Percentiles rank a stretch among this genome's conserved stretches.
Evolutionary conservation across 139 green algal species (phyloP).

Genomic region (Chlamydomonas incerta): DNA sequence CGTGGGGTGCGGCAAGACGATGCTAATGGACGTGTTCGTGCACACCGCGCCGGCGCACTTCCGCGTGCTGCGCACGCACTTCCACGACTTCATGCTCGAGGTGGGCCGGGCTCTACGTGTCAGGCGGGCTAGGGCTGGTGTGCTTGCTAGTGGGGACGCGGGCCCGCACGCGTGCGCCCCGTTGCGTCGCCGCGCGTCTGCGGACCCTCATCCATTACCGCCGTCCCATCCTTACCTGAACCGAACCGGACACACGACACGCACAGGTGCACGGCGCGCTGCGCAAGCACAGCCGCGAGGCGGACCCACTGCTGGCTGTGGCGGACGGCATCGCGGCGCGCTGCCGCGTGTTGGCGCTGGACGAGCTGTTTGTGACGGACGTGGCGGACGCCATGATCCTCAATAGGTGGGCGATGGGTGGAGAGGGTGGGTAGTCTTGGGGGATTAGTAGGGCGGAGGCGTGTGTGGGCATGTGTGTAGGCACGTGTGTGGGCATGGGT

Average conservation of each 20-base stretch:
- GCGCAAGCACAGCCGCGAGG: constrained; percentile 33
- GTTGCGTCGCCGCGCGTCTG: too few relatives aligned
- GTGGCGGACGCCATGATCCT: constrained; percentile 97
- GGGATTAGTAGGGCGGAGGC: too few relatives aligned
- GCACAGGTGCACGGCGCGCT: constrained; percentile 1
- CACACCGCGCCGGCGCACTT: constrained; percentile 70
- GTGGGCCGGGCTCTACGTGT: too few relatives aligned
- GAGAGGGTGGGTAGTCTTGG: too few relatives aligned
- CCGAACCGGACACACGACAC: neutral
- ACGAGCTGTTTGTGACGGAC: constrained; percentile 98
- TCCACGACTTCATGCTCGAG: constrained; percentile 99
- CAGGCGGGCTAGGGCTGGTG: too few relatives aligned
- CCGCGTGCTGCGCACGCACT: constrained; percentile 87
- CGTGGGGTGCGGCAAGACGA: constrained; percentile 96
- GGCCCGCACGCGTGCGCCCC: too few relatives aligned
- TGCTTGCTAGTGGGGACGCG: too few relatives aligned
- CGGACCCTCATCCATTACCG: too few relatives aligned
- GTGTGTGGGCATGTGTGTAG: too few relatives aligned
- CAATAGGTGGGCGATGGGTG: too few relatives aligned
- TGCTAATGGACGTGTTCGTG: constrained; percentile 98
- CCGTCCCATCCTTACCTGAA: too few relatives aligned
- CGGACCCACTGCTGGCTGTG: constrained; percentile 83
- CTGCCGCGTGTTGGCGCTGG: constrained; percentile 87
- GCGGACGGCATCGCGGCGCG: constrained; percentile 48
- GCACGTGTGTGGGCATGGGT: too few relatives aligned